Evolutionary conservation across 805 yeast genomes (phyloP).

Genomic region (Kuraishia floccosa): DNA sequence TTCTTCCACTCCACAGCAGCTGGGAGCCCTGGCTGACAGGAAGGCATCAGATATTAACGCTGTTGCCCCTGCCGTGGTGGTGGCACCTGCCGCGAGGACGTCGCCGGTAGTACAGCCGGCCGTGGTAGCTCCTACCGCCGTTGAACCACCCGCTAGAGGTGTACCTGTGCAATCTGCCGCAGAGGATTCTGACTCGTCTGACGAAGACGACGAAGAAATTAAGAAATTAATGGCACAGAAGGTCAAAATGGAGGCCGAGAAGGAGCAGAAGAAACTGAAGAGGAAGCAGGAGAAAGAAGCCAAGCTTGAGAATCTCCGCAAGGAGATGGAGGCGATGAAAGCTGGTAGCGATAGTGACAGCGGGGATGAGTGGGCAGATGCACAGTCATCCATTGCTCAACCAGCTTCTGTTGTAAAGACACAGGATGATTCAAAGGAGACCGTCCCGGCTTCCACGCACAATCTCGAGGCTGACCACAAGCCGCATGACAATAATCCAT

Average conservation of each 20-base stretch:
- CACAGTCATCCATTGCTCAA: conserved; percentile 9
- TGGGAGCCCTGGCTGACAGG: too few species aligned
- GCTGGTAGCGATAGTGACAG: conserved; percentile 24
- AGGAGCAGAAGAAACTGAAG: conserved; percentile 25
- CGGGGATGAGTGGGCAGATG: conserved; percentile 10
- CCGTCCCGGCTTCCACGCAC: conserved; percentile 5
- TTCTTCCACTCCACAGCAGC: too few species aligned
- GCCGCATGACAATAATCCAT: conserved; percentile 37
- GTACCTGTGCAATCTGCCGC: conserved; percentile 5
- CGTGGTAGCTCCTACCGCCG: conserved; percentile 7
- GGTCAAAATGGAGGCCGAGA: conserved; percentile 28
- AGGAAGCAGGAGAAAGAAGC: conserved; percentile 51
- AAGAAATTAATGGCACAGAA: conserved; percentile 34
- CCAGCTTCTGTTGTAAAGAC: conserved; percentile 4
- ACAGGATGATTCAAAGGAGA: conserved; percentile 3
- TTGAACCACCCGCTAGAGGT: conserved; percentile 5
- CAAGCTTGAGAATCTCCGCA: conserved; percentile 42
- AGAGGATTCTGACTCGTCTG: conserved; percentile 12
- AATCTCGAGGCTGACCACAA: conserved; percentile 7
- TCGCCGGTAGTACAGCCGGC: not conserved
- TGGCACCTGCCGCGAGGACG: conserved; percentile 1
- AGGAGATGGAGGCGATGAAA: conserved; percentile 45
- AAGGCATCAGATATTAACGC: not conserved
- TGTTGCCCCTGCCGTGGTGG: conserved; percentile 3
- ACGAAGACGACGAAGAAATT: conserved; percentile 35